Evolutionary conservation across 2,329 filamentous ascomycete species (phyloP).

Genomic region (Diaporthe citriasiana): DNA sequence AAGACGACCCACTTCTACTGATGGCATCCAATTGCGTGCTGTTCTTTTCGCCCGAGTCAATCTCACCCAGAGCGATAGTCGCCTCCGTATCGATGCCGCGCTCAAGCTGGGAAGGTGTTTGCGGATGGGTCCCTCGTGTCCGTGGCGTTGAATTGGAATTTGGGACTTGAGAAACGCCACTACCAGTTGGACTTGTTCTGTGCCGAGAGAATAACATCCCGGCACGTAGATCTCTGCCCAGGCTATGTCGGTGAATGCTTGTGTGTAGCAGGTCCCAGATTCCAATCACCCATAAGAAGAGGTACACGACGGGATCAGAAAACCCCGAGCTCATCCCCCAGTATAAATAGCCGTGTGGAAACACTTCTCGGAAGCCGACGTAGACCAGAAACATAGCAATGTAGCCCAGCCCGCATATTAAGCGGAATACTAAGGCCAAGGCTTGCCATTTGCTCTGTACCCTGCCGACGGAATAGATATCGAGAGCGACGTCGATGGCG

Average conservation of each 20-base stretch:
- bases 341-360: slow-evolving; percentile 54
- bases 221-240: slow-evolving; percentile 11
- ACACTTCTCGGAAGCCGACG: slow-evolving; percentile 53
- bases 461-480: slow-evolving; percentile 52
- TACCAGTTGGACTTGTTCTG: not conserved
- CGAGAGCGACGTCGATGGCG: slow-evolving; percentile 53
- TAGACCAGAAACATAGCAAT: slow-evolving; percentile 55
- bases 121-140: not conserved
- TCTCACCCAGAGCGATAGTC: slow-evolving; percentile 5
- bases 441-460: slow-evolving; percentile 50
- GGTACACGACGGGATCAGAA: slow-evolving; percentile 52
- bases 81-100: not conserved
- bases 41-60: slow-evolving; percentile 13
- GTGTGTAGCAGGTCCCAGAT: slow-evolving; percentile 39
- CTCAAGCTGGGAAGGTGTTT: slow-evolving; percentile 20
- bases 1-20: slow-evolving; percentile 17
- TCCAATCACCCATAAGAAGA: slow-evolving; percentile 55
- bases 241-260: slow-evolving; percentile 32
- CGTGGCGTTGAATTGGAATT: not conserved
- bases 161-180: not conserved
- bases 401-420: slow-evolving; percentile 51
- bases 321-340: slow-evolving; percentile 52
- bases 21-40: not conserved
- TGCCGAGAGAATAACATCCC: not conserved
- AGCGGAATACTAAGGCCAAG: slow-evolving; percentile 51